Base-by-base conservation (phyloP, 192 early-diverging fungal genomes). In the Cladochytrium replicatum region DNA sequence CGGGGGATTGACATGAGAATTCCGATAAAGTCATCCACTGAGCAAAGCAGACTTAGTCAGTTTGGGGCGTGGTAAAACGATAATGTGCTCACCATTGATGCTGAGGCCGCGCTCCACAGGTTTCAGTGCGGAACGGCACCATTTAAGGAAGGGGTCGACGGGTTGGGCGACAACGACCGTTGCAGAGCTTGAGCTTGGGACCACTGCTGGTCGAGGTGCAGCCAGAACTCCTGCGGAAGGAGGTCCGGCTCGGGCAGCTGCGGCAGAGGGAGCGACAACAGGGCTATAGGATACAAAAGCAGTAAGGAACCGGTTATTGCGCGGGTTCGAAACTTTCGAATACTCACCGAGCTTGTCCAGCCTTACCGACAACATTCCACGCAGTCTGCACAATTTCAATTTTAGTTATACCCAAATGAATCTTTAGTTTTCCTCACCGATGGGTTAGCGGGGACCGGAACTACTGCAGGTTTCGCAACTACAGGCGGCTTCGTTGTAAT, bases 11-110 rank as follows among this genome's bases (percentile, higher is more conserved):
- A 67, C 9, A 78, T 58, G 7, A 78, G 55, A 17, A 78, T 73
- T 23, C 46, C 45, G 30, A 78, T 55, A 58, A 78, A 73, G 25
- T 75, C 72, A 13, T 75, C 72, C 9, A 66, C 75, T 78, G 52
- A 53, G 21, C 17, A 27, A 1, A 26, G 41, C 6, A 25, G 13
- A 21, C 19, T 40, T 21, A 13, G 28, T 40, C 26, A 58, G 22
- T n/a, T 37, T 13, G 23, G 5, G 5, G 32, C 8, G 8, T 32
- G n/a, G 3, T 5, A 34, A 15, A 52, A 63, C 0, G 60, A 57
- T 2, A 57, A 58, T 44, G 29, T 39, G 32, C 50, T 19, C 48
- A 67, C 64, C 66, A 46, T 70, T 63, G 5, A 69, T 63, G 26
- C 61, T 46, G 3, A 55, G 53, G 54, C 65, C 64, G 6, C 60